These are phyloP conservation scores for Magnolia sinica DNA, from an alignment of 164 flowering plant species.

Conservation along the genomic window DNA sequence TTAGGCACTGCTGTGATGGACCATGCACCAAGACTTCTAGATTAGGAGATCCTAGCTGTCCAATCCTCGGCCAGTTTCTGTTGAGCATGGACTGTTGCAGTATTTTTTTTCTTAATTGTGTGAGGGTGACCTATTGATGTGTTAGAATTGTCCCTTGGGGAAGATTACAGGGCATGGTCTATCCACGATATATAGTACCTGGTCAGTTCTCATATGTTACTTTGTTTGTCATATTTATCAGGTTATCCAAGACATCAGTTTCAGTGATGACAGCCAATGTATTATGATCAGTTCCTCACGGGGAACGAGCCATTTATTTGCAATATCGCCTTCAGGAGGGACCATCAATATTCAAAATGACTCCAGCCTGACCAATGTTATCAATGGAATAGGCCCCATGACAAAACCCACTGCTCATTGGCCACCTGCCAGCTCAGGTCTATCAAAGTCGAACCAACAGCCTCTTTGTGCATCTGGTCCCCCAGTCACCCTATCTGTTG, in stretches of 20 bases:
- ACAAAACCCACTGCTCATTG: conserved; percentile 28
- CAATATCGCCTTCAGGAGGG: conserved; percentile 58
- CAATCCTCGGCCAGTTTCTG: no score
- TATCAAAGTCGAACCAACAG: conserved; percentile 33
- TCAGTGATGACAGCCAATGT: conserved; percentile 76
- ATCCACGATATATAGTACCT: neutral
- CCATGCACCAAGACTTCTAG: no score
- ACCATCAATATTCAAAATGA: conserved; percentile 32
- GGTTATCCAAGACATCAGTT: conserved; percentile 85
- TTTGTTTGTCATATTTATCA: conserved; percentile 19
- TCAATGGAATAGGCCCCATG: conserved; percentile 22
- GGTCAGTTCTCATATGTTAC: neutral
- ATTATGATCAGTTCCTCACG: conserved; percentile 80
- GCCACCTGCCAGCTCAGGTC: conserved; percentile 29
- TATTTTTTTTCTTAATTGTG: no score
- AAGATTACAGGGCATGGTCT: no score
- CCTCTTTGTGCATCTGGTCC: conserved; percentile 38
- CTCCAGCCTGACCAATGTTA: conserved; percentile 14
- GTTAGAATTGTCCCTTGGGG: no score
- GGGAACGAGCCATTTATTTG: conserved; percentile 82
- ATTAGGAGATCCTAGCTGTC: no score
- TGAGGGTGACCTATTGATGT: no score
- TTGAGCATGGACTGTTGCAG: no score
- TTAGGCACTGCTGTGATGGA: no score
- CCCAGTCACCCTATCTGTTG: conserved; percentile 62